A percentile compares a stretch with the other conserved stretches of the same genome.
phyloP scores from a whole-genome alignment of 805 yeast species.

The Komagataella pastoris region DNA sequence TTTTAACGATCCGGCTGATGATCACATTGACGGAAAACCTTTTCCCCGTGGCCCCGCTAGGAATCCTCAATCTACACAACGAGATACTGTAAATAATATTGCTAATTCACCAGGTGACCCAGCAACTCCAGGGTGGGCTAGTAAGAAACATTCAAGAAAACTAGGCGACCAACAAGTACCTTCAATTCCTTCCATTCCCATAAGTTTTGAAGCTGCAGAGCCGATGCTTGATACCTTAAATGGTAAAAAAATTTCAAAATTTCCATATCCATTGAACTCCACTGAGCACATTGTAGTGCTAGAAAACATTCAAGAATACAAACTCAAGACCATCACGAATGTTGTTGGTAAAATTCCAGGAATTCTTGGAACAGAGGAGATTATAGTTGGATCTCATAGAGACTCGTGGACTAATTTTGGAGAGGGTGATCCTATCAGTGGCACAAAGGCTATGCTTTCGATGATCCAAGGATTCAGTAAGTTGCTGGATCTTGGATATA shows the following conservation, averaged over 20 bases:
- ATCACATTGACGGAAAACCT: conserved; percentile 18
- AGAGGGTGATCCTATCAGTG: conserved; percentile 29
- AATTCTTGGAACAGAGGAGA: conserved; percentile 24
- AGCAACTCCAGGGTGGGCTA: conserved; percentile 45
- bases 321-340: conserved; percentile 24
- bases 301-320: conserved; percentile 20
- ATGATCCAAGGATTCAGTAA: conserved; percentile 27
- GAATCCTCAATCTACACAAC: conserved; percentile 51
- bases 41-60: conserved; percentile 63
- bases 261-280: conserved; percentile 27
- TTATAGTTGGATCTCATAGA: conserved; percentile 33
- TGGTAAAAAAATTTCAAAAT: conserved; percentile 38
- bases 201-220: conserved; percentile 37
- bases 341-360: conserved; percentile 37
- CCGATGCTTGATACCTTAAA: conserved; percentile 42
- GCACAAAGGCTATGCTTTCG: conserved; percentile 28
- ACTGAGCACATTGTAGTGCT: conserved; percentile 16
- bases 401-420: conserved; percentile 32
- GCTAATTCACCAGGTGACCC: conserved; percentile 55
- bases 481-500: conserved; percentile 21
- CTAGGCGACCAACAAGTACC: conserved; percentile 34
- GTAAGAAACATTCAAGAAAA: conserved; percentile 27
- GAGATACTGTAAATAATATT: conserved; percentile 32
- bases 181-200: conserved; percentile 48
- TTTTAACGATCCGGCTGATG: conserved; percentile 29